Base-by-base conservation (phyloP, 805 yeast species). In the Ogataea paraovalis region DNA sequence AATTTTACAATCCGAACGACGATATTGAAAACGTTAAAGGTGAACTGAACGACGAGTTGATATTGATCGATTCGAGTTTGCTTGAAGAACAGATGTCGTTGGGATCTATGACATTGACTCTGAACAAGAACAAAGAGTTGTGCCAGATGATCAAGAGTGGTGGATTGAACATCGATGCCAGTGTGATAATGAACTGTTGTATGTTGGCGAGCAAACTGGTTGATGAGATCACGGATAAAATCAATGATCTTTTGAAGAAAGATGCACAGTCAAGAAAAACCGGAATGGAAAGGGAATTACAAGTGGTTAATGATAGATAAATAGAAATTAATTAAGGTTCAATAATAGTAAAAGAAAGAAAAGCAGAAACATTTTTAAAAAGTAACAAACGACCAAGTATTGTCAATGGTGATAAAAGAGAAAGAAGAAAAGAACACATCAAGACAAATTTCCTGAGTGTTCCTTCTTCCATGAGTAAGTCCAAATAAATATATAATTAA, bases 121-220 rank as follows among this genome's bases (percentile, higher is more conserved):
- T 91, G 48, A 94, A 94, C 64, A 88, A 86, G 56, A 92, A 92
- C 62, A 78, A 92, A 55, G 99, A 94, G 59, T 72, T 94, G 7
- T 91, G 96, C 42, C 99, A 94, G 63, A 74, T 94, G 25, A 76
- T 85, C 39, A 94, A 92, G 61, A 87, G 90, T 28, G 99, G 98
- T 43, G 97, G 96, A 0, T 70, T 87, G 41, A 87, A 91, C 6
- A 79, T 92, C 54, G 91, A 87, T 58, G 88, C 94, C 0, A 60
- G 75, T 33, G 70, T 76, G 22, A 68, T 92, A 43, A 71, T 88
- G 72, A 80, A 82, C 22, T 84, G 94, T 62, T 76, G 86, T 28
- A 78, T 77, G 48, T 70, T 75, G 47, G 94, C 96, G 1, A 80
- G 78, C 57, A 62, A 64, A 3, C 74, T 83, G 28, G 94, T 88